Evolutionary conservation across 2,329 filamentous ascomycete species (phyloP), one percentile per base, ranked within the genome.

Genomic region (Colletotrichum chrysophilum): DNA sequence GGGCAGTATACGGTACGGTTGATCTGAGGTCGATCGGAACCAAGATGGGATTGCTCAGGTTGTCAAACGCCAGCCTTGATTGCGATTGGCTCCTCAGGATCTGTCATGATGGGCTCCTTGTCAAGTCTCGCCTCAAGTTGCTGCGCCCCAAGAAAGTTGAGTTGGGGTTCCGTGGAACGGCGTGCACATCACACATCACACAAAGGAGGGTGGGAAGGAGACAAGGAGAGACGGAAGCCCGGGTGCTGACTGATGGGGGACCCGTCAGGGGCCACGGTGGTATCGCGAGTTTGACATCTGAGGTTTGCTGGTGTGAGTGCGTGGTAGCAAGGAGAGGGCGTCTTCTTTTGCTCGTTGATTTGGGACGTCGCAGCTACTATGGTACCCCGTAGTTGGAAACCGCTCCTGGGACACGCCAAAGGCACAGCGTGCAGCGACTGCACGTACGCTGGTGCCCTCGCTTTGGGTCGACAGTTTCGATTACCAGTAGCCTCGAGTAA

Each of bases 81-180:
- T 84, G 82, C 82, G 83, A 84, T 83, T 84, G 82, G 83, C 79
- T 80, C 77, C 67, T 79, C 79, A 81, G 74, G 77, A 76, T 70
- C 78, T 78, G 78, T 76, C 68, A 78, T 80, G 78, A 83, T 79
- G 77, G 77, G 77, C 71, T 66, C 66, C 74, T 64, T 76, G 74
- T 75, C 71, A 76, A 62, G 61, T 75, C 71, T 75, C 74, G 74
- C 74, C 74, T 76, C 71, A 76, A 71, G 62, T 76, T 76, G 71
- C 74, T 76, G 71, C 74, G 74, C 74, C 74, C 52, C 74, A 71
- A 66, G 66, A 66, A 71, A 76, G 58, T 76, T 74, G 74, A 60
- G 70, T 76, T 69, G 70, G 74, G 65, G 71, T 38, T 74, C 74
- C 74, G 70, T 74, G 70, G 74, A 76, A 76, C 71, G 66, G 62